phyloP scores from a whole-genome alignment of 78 protist species.

The Monocercomonoides exilis region DNA sequence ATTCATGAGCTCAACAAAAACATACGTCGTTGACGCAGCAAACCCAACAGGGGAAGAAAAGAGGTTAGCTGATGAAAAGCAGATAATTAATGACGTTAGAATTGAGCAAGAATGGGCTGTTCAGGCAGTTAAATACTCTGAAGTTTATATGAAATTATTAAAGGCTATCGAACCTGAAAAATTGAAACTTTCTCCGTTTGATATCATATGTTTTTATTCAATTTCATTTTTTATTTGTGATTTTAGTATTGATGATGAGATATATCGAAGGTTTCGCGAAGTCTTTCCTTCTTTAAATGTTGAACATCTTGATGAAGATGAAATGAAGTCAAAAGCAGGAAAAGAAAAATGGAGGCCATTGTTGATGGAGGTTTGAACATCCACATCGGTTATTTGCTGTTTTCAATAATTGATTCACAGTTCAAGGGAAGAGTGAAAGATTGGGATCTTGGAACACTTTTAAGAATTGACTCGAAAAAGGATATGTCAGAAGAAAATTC shows the following conservation, averaged over 20 bases:
- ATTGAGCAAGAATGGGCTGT: not conserved
- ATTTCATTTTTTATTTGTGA: not conserved
- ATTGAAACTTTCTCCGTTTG: not conserved
- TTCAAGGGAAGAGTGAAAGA: not conserved
- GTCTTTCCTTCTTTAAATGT: not conserved
- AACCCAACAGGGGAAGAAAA: not conserved
- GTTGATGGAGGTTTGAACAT: slow-evolving; percentile 1
- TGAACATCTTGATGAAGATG: not conserved
- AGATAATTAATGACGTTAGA: not conserved
- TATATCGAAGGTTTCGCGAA: not conserved
- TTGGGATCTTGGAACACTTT: not conserved
- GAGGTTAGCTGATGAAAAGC: not conserved
- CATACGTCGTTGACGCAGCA: not conserved
- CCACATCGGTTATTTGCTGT: not conserved
- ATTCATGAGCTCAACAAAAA: not conserved
- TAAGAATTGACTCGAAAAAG: not conserved
- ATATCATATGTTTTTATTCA: not conserved
- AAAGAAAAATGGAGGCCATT: not conserved
- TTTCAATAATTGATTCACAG: not conserved
- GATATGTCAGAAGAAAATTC: not conserved
- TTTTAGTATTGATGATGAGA: not conserved
- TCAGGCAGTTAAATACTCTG: not conserved
- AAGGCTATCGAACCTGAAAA: not conserved
- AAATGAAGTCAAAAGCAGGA: not conserved
- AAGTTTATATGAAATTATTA: not conserved